Percentiles rank a stretch among this genome's conserved stretches.
Evolutionary conservation across 73 alveolate species (phyloP).

Genomic region (Breviolum minutum): DNA sequence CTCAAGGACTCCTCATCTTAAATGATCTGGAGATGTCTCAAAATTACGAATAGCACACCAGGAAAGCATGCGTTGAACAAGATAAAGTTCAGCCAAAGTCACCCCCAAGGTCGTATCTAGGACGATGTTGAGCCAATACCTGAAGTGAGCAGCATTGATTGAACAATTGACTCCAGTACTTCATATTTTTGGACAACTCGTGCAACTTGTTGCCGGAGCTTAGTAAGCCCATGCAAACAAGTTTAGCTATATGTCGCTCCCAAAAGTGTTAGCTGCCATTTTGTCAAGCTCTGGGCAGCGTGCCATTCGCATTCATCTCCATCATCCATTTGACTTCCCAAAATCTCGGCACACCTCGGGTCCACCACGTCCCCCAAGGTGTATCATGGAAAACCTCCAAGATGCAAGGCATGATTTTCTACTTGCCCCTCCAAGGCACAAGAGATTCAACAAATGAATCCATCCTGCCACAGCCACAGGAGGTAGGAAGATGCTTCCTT

Average conservation of each 20-base stretch:
- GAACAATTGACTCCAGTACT: no score
- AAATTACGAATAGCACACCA: not conserved
- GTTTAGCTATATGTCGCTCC: no score
- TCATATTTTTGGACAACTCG: no score
- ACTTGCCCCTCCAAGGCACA: conserved; percentile 44
- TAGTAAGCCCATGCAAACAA: no score
- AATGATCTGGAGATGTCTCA: not conserved
- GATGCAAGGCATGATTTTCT: not conserved
- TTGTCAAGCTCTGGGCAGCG: not conserved
- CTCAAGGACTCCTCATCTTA: not conserved
- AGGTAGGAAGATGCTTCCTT: no score
- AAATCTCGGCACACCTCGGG: conserved; percentile 50
- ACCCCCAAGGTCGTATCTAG: conserved; percentile 87
- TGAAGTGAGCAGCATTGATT: not conserved
- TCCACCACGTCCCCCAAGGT: no score
- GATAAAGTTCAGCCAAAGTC: not conserved
- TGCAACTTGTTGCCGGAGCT: no score
- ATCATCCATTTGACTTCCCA: conserved; percentile 62
- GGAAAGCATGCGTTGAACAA: not conserved
- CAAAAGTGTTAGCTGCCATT: not conserved
- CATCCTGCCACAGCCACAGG: conserved; percentile 8
- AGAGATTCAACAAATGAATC: conserved; percentile 23
- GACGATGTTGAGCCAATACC: conserved; percentile 85
- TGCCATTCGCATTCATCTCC: conserved; percentile 84
- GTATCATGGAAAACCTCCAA: not conserved